Base-by-base conservation (phyloP, 2,329 filamentous ascomycete species). In the Aschersonia sp. region DNA sequence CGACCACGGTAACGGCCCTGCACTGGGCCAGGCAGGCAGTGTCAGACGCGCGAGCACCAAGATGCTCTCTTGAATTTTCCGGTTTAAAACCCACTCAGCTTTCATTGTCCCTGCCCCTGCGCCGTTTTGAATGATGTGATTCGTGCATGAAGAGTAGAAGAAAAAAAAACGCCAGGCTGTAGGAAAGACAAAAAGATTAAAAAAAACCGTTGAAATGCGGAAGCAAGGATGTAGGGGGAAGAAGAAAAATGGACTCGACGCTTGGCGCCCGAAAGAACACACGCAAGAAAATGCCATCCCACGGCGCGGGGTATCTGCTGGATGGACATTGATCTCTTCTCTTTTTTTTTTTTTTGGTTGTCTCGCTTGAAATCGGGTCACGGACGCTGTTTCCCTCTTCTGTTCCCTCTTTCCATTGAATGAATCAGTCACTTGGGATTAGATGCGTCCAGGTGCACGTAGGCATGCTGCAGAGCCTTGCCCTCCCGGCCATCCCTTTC, bases 401-500 rank as follows among this genome's bases (percentile, higher is more conserved):
- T 39, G 35, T 42, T 29, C 46, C 42, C 46, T 45, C 44, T 11
- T 33, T 40, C 41, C 43, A 14, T 45, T 45, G 46, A 33, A 9
- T 45, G 14, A 31, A 3, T 30, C 43, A 31, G 44, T 61, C 63
- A 68, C 54, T 60, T 66, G 29, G 68, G 65, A 47, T 67, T 66
- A 11, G 72, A 73, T 45, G 64, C 60, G 54, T 80, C 76, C 53
- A 80, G 60, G 50, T 63, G 64, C 49, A 70, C 57, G 52, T 79
- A 79, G 1, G 78, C 76, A 44, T 67, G 63, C 58, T 84, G 79
- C 44, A 86, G 61, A 30, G 79, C 75, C 58, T 70, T 76, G 54
- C 68, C 68, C 60, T 87, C 83, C 54, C 72, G 74, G 1, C 85
- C 83, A 60, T 94, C 87, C 46, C 80, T 72, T 62, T 95, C 89